These are phyloP conservation scores for Penicillium egyptiacum DNA, from an alignment of 495 filamentous ascomycete species.

Conservation along the genomic window DNA sequence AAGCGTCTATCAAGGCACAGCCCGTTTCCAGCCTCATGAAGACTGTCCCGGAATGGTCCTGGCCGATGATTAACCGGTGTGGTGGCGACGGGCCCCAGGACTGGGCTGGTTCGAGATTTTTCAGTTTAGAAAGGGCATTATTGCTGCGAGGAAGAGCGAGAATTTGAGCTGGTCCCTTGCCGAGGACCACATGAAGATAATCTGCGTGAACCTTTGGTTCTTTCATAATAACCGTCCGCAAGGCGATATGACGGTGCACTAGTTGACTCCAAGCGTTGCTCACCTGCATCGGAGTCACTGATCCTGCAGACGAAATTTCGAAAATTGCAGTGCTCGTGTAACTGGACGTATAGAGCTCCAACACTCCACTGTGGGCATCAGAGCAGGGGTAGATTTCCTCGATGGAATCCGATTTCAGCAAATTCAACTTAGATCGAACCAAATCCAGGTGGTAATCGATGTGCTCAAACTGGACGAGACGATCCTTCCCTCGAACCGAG, in stretches of 20 bases:
- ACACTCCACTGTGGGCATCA: neutral
- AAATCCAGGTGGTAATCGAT: neutral
- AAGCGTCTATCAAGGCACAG: neutral
- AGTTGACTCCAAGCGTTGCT: neutral
- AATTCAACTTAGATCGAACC: neutral
- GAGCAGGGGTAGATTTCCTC: neutral
- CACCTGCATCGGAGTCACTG: neutral
- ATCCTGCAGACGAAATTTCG: neutral
- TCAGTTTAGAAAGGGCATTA: neutral
- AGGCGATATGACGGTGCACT: neutral
- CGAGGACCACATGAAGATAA: neutral
- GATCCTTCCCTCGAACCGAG: neutral
- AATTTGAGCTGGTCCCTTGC: neutral
- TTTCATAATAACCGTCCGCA: neutral
- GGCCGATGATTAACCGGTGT: neutral
- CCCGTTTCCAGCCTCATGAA: slow-evolving; percentile 1
- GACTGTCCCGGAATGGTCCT: neutral
- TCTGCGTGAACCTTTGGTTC: neutral
- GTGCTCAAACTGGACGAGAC: neutral
- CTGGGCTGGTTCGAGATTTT: neutral
- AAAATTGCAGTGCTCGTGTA: neutral
- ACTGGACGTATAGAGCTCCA: neutral
- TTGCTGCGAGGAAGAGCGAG: neutral
- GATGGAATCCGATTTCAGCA: neutral
- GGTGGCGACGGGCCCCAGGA: neutral